Percentiles rank a stretch among this genome's conserved stretches.
These are phyloP conservation scores for Phyllosticta citriasiana DNA, from an alignment of 2,329 filamentous ascomycete genomes.

Conservation along the genomic window DNA sequence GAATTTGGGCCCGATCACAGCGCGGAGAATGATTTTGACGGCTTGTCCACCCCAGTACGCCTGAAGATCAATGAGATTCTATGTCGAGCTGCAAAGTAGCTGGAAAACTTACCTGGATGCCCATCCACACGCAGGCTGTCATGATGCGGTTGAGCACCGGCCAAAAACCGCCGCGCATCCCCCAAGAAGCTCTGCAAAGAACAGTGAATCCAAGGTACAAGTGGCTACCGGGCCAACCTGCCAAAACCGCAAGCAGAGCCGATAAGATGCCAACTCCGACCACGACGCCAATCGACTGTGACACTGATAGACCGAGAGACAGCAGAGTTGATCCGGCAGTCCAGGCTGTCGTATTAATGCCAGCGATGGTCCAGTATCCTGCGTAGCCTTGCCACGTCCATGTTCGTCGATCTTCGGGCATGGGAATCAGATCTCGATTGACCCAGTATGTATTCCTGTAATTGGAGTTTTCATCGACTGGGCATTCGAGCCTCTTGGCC, in stretches of 20 bases:
- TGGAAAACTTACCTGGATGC: constrained; percentile 12
- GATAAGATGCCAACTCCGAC: constrained; percentile 25
- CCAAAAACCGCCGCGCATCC: constrained; percentile 16
- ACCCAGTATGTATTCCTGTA: constrained; percentile 9
- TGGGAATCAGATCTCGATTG: constrained; percentile 8
- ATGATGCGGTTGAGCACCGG: constrained; percentile 16
- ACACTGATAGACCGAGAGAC: constrained; percentile 19
- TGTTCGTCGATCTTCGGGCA: constrained; percentile 1
- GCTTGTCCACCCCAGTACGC: constrained; percentile 10
- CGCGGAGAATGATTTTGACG: constrained; percentile 9
- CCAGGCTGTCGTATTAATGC: constrained; percentile 9
- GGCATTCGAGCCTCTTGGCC: constrained; percentile 9
- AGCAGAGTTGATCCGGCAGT: constrained; percentile 6
- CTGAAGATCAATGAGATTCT: background rate
- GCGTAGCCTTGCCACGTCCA: constrained; percentile 10
- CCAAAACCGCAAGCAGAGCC: constrained; percentile 23
- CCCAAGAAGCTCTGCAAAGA: constrained; percentile 16
- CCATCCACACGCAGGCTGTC: constrained; percentile 17
- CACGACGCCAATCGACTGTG: constrained; percentile 22
- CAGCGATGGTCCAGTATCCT: constrained; percentile 7
- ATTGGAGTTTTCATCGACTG: constrained; percentile 3
- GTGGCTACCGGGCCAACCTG: constrained; percentile 27
- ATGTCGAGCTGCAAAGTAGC: background rate
- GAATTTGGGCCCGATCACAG: constrained; percentile 4
- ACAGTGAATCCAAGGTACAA: constrained; percentile 27